phyloP scores from a whole-genome alignment of 495 filamentous ascomycete genomes.

The Lepraria neglecta region DNA sequence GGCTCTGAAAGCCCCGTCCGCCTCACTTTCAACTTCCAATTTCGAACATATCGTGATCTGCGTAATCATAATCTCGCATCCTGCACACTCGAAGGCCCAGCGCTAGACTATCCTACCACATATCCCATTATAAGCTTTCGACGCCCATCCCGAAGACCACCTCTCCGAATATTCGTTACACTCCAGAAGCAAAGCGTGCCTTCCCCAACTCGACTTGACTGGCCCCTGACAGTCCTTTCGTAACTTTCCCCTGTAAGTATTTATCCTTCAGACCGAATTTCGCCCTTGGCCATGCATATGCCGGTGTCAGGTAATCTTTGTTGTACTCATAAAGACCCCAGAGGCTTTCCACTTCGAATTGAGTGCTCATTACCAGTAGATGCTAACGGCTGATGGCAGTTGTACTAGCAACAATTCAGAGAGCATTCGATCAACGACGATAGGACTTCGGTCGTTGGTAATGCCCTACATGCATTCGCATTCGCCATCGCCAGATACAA shows the following conservation, averaged over 20 bases:
- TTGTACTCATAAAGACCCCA: neutral
- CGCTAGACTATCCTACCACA: neutral
- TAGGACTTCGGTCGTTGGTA: neutral
- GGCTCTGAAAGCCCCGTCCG: neutral
- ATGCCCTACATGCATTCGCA: constrained; percentile 16
- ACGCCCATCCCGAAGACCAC: neutral
- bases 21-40: constrained; percentile 12
- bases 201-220: neutral
- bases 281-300: neutral
- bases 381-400: neutral
- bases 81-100: neutral
- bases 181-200: neutral
- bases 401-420: neutral
- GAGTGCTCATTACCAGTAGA: neutral
- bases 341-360: neutral
- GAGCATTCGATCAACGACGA: neutral
- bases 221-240: neutral
- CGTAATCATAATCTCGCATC: neutral
- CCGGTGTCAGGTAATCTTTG: neutral
- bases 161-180: neutral
- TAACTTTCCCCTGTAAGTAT: constrained; percentile 4
- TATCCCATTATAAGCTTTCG: neutral
- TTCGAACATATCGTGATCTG: neutral
- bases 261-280: neutral
- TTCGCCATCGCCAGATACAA: constrained; percentile 8